Evolutionary conservation across 2,329 filamentous ascomycete genomes (phyloP).

Genomic region (Eutypella sp.): DNA sequence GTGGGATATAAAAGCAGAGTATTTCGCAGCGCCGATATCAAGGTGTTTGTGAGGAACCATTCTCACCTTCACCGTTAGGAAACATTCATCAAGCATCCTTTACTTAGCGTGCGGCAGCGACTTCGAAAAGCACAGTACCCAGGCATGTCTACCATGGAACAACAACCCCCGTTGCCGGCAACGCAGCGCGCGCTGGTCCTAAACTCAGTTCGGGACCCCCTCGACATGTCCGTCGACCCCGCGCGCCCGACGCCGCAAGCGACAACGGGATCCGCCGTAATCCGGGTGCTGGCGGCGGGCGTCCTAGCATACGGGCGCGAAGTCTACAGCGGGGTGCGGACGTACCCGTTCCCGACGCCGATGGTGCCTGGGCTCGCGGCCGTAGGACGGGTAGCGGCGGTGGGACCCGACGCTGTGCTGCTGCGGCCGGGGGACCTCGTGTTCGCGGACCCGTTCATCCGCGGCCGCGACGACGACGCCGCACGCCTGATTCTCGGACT

Average conservation of each 20-base stretch:
- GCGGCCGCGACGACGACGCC: conserved; percentile 28
- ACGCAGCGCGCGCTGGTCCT: neutral
- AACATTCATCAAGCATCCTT: too few species aligned
- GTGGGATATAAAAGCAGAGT: too few species aligned
- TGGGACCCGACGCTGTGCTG: conserved; percentile 27
- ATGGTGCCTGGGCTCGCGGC: conserved; percentile 23
- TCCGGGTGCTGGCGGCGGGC: conserved; percentile 31
- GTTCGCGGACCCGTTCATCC: conserved; percentile 27
- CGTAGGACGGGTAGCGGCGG: conserved; percentile 29
- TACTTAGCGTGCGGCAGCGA: too few species aligned
- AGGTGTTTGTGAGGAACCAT: too few species aligned
- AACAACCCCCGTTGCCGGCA: neutral
- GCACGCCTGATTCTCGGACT: conserved; percentile 25
- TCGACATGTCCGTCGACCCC: neutral
- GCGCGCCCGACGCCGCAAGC: conserved; percentile 24
- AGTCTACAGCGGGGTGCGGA: conserved; percentile 33
- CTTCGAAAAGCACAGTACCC: too few species aligned
- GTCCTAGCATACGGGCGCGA: conserved; percentile 36
- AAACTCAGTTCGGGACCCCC: neutral
- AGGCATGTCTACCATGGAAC: too few species aligned
- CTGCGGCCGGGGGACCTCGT: conserved; percentile 30
- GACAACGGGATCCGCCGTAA: conserved; percentile 31
- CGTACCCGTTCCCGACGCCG: conserved; percentile 23
- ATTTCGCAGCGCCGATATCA: too few species aligned
- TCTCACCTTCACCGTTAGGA: too few species aligned